Evolutionary conservation across 108 stramenopile genomes (phyloP).

Genomic region (Asterionellopsis glacialis): DNA sequence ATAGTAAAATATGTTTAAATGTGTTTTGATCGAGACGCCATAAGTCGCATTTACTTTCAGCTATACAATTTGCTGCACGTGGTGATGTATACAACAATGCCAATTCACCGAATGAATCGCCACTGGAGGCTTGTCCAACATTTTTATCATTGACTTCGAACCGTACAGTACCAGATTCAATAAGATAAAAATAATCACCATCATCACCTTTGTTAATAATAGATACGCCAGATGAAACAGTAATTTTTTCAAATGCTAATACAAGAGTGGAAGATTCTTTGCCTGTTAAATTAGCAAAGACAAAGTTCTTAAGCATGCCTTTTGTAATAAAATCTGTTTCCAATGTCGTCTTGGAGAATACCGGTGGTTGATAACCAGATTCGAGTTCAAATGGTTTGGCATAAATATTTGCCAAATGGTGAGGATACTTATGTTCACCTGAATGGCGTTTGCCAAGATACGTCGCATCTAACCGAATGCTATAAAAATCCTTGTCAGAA

Average conservation of each 20-base stretch:
- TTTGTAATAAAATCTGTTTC: slow-evolving; percentile 44
- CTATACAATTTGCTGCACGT: slow-evolving; percentile 67
- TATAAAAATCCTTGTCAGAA: too few relatives aligned
- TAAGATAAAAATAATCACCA: slow-evolving; percentile 81
- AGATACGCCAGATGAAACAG: slow-evolving; percentile 28
- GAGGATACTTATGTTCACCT: background rate
- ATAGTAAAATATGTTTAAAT: slow-evolving; percentile 52
- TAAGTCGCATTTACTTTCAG: slow-evolving; percentile 33
- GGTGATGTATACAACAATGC: slow-evolving; percentile 86
- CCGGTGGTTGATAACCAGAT: slow-evolving; percentile 2
- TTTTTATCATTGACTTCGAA: slow-evolving; percentile 56
- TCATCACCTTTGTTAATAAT: slow-evolving; percentile 68
- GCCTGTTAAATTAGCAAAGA: slow-evolving; percentile 49
- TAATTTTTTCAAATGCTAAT: slow-evolving; percentile 49
- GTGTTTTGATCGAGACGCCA: slow-evolving; percentile 49
- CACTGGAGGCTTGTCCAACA: slow-evolving; percentile 28
- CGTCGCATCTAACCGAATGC: too few relatives aligned
- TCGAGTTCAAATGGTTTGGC: slow-evolving; percentile 14
- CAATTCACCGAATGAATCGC: slow-evolving; percentile 90
- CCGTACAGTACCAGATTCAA: slow-evolving; percentile 61
- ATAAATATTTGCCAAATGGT: slow-evolving; percentile 30
- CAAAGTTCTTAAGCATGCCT: slow-evolving; percentile 52
- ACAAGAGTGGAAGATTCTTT: slow-evolving; percentile 50
- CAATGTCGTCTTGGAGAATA: slow-evolving; percentile 8
- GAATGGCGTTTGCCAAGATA: too few relatives aligned